Percentiles rank a stretch among this genome's conserved stretches.
Evolutionary conservation across 2,329 filamentous ascomycete species (phyloP).

Genomic region (Orbilia brochopaga): DNA sequence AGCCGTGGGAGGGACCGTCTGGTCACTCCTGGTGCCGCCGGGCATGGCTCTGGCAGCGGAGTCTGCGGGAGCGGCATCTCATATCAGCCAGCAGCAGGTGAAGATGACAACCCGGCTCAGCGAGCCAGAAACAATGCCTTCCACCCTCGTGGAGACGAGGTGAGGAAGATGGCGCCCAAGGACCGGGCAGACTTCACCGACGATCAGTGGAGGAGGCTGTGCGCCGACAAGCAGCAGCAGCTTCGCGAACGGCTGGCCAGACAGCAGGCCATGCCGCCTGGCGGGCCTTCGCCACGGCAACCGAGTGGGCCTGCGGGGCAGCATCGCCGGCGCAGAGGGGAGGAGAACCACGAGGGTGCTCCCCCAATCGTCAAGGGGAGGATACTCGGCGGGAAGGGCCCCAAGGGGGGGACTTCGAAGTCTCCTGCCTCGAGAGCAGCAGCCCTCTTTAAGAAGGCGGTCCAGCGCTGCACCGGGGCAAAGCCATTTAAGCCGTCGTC

Average conservation of each 20-base stretch:
- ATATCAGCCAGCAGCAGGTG: not conserved
- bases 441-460: not conserved
- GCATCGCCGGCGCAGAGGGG: not conserved
- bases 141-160: not conserved
- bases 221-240: not conserved
- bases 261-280: not conserved
- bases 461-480: not conserved
- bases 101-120: not conserved
- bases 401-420: not conserved
- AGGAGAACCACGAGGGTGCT: not conserved
- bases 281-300: not conserved
- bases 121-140: slow-evolving; percentile 1
- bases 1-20: too few species aligned
- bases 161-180: not conserved
- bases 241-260: not conserved
- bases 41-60: too few species aligned
- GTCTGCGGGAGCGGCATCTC: too few species aligned
- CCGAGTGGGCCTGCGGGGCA: not conserved
- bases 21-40: too few species aligned
- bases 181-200: not conserved
- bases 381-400: not conserved
- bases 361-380: not conserved
- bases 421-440: not conserved
- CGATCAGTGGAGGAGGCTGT: not conserved
- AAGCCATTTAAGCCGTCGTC: not conserved